phyloP scores from a whole-genome alignment of 2,329 filamentous ascomycete species.

The Dothiorella sarmentorum region DNA sequence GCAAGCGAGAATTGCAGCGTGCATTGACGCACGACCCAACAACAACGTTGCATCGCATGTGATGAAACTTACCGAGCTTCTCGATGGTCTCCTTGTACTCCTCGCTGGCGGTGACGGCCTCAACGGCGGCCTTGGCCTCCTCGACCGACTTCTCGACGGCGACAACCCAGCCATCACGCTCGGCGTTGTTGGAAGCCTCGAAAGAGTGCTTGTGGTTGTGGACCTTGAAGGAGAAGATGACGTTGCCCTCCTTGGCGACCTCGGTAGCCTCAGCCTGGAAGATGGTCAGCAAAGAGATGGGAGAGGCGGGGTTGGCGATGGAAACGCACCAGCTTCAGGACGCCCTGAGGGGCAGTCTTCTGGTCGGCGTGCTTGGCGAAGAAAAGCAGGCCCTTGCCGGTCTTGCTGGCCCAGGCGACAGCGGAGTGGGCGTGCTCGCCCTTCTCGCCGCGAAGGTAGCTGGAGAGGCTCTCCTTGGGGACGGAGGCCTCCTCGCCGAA shows the following conservation, averaged over 20 bases:
- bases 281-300: slow-evolving; percentile 31
- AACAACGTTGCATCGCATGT: slow-evolving; percentile 23
- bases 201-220: slow-evolving; percentile 91
- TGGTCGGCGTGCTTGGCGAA: slow-evolving; percentile 79
- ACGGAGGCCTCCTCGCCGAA: slow-evolving; percentile 60
- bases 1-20: slow-evolving; percentile 29
- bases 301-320: background rate
- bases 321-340: slow-evolving; percentile 75
- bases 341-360: slow-evolving; percentile 74
- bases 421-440: slow-evolving; percentile 71
- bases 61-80: slow-evolving; percentile 56
- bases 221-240: slow-evolving; percentile 82
- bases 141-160: slow-evolving; percentile 77
- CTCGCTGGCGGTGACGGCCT: slow-evolving; percentile 72
- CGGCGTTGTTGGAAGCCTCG: slow-evolving; percentile 69
- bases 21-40: slow-evolving; percentile 20
- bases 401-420: slow-evolving; percentile 86
- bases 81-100: slow-evolving; percentile 84
- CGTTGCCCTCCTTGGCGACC: slow-evolving; percentile 68
- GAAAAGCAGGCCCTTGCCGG: slow-evolving; percentile 92
- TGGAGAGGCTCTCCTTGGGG: slow-evolving; percentile 67
- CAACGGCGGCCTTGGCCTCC: slow-evolving; percentile 78
- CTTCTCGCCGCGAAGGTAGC: slow-evolving; percentile 89
- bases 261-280: slow-evolving; percentile 63
- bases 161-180: slow-evolving; percentile 90